Conservation (phyloP, 2,329 filamentous ascomycete genomes). For the Didymella glomerata region DNA sequence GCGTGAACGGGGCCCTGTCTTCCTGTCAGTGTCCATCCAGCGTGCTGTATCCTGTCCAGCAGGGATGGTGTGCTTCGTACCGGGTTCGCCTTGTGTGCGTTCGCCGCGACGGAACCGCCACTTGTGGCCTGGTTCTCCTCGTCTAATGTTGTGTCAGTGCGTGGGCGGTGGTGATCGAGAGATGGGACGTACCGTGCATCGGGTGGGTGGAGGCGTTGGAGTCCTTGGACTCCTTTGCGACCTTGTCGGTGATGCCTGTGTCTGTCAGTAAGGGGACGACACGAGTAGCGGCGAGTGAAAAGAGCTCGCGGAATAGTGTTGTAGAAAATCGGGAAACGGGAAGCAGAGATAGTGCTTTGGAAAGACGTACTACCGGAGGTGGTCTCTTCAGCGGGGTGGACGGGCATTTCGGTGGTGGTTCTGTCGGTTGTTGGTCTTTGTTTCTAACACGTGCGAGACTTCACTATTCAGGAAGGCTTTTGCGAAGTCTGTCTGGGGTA, state of each 20-base stretch:
- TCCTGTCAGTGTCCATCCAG: constrained; percentile 17
- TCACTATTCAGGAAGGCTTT: constrained; percentile 22
- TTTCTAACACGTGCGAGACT: constrained; percentile 18
- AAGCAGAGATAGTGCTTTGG: not conserved
- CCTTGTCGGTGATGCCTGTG: constrained; percentile 55
- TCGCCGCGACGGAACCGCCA: constrained; percentile 44
- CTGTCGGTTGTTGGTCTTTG: constrained; percentile 17
- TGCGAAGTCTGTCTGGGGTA: constrained; percentile 1
- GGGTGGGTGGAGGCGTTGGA: constrained; percentile 51
- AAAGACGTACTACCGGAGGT: constrained; percentile 50
- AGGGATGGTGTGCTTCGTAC: constrained; percentile 35
- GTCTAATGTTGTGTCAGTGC: constrained; percentile 20
- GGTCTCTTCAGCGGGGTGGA: constrained; percentile 54
- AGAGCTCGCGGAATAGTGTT: not conserved
- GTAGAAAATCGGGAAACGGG: not conserved
- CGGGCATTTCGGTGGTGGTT: constrained; percentile 50
- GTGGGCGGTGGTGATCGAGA: constrained; percentile 12
- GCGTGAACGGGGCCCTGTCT: constrained; percentile 56
- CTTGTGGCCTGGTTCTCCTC: constrained; percentile 44
- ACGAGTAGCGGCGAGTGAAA: too few species aligned
- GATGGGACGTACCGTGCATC: constrained; percentile 41
- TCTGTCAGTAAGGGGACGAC: not conserved
- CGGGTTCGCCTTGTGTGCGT: constrained; percentile 55
- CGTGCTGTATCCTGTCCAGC: constrained; percentile 6
- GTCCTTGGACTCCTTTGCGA: constrained; percentile 56